Conservation (phyloP, 805 yeast genomes). For the Brettanomyces sp. region DNA sequence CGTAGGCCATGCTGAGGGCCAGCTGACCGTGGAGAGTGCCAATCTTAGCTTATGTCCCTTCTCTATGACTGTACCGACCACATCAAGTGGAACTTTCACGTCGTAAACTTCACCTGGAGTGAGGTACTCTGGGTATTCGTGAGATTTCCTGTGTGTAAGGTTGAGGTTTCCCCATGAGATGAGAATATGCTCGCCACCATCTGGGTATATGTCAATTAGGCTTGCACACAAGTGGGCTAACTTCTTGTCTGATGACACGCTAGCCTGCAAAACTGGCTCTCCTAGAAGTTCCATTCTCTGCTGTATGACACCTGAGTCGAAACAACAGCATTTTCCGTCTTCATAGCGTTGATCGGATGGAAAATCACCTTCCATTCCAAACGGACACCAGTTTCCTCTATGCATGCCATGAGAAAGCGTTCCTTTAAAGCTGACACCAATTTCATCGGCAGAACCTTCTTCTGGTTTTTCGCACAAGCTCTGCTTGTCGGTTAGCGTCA, state of each 20-base stretch:
- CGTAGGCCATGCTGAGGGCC: conserved; percentile 41
- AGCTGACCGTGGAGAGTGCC: conserved; percentile 35
- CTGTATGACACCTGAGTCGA: conserved; percentile 23
- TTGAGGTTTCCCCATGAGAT: conserved; percentile 40
- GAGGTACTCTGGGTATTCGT: conserved; percentile 31
- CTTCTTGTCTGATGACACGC: conserved; percentile 27
- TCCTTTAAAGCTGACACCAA: conserved; percentile 21
- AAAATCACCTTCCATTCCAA: conserved; percentile 37
- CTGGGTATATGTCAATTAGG: conserved; percentile 31
- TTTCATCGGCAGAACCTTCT: conserved; percentile 1
- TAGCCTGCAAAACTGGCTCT: conserved; percentile 25
- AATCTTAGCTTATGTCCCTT: conserved; percentile 31
- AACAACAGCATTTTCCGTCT: conserved; percentile 29
- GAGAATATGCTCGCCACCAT: conserved; percentile 27
- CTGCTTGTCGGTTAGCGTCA: background rate
- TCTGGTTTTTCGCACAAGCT: background rate
- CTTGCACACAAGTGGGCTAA: conserved; percentile 32
- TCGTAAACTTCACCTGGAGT: conserved; percentile 25
- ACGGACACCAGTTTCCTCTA: conserved; percentile 38
- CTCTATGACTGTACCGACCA: conserved; percentile 27
- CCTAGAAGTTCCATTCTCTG: conserved; percentile 26
- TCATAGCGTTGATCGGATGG: conserved; percentile 36
- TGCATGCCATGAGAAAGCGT: conserved; percentile 32
- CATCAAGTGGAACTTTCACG: conserved; percentile 28
- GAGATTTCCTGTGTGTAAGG: conserved; percentile 31